These are phyloP conservation scores for Penicillium sp. DNA, from an alignment of 2,329 filamentous ascomycete genomes.

Conservation along the genomic window DNA sequence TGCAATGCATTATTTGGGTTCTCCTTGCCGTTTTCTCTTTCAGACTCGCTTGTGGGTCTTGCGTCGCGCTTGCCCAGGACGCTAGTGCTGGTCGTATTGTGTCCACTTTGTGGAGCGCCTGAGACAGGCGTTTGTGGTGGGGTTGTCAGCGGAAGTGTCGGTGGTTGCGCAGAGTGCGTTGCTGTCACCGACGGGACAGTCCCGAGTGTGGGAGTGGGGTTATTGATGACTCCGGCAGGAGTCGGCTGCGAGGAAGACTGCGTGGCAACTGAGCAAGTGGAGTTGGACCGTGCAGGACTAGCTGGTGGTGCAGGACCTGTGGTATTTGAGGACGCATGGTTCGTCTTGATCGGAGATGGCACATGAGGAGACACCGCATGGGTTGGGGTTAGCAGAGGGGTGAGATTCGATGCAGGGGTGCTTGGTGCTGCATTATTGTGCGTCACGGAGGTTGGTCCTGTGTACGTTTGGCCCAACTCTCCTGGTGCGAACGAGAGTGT, in stretches of 20 bases:
- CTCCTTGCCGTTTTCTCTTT: constrained; percentile 43
- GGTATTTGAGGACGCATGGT: constrained; percentile 52
- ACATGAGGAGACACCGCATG: constrained; percentile 55
- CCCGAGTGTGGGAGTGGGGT: constrained; percentile 74
- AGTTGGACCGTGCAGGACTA: constrained; percentile 82
- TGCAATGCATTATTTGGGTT: constrained; percentile 43
- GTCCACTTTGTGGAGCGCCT: constrained; percentile 44
- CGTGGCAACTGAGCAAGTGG: constrained; percentile 74
- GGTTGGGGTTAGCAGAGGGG: constrained; percentile 69
- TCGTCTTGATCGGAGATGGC: constrained; percentile 55
- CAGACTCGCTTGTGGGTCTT: constrained; percentile 42
- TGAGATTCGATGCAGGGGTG: constrained; percentile 59
- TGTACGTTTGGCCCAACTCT: constrained; percentile 81
- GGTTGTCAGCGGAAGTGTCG: constrained; percentile 72
- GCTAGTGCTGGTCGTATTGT: constrained; percentile 54
- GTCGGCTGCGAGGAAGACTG: constrained; percentile 45
- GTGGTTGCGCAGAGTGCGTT: constrained; percentile 57
- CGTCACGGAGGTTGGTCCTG: constrained; percentile 42
- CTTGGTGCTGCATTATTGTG: constrained; percentile 38
- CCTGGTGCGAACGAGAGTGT: constrained; percentile 78
- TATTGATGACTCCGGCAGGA: constrained; percentile 59
- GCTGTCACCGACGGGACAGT: constrained; percentile 75
- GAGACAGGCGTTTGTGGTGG: constrained; percentile 80
- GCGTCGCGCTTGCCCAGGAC: constrained; percentile 54
- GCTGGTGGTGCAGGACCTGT: constrained; percentile 65